phyloP scores from a whole-genome alignment of 2,329 filamentous ascomycete genomes.

The Epichloe coenophiala region DNA sequence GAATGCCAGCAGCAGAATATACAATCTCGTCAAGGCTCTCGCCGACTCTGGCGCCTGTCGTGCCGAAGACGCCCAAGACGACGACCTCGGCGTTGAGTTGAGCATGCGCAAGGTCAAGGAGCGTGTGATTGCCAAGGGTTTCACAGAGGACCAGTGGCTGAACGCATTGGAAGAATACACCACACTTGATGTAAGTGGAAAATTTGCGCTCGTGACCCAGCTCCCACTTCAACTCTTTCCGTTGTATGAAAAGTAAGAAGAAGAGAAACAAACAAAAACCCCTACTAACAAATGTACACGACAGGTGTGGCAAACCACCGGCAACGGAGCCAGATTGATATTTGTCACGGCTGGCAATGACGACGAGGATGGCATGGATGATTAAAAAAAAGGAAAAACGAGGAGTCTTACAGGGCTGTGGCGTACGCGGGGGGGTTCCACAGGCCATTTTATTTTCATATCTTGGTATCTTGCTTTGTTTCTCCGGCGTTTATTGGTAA shows the following conservation, averaged over 20 bases:
- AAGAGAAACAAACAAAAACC: not conserved
- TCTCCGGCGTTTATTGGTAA: not conserved
- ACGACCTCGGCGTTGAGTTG: conserved; percentile 49
- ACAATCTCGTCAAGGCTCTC: conserved; percentile 82
- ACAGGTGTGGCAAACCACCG: conserved; percentile 67
- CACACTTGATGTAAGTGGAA: conserved; percentile 63
- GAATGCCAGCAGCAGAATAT: conserved; percentile 81
- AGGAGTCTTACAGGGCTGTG: not conserved
- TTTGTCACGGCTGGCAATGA: conserved; percentile 51
- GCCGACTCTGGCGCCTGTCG: conserved; percentile 77
- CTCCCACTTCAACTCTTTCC: too few species aligned
- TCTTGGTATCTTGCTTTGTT: not conserved
- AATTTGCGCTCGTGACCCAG: not conserved
- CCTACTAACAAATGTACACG: conserved; percentile 22
- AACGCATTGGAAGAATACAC: conserved; percentile 82
- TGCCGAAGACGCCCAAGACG: conserved; percentile 50
- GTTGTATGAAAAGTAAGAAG: too few species aligned
- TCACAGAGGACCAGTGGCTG: conserved; percentile 86
- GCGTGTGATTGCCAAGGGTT: conserved; percentile 87
- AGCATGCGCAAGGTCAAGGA: conserved; percentile 82
- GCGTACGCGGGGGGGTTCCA: not conserved
- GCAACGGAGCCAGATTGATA: conserved; percentile 54
- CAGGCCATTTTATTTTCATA: conserved; percentile 7
- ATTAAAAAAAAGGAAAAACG: conserved; percentile 9
- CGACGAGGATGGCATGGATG: conserved; percentile 36